Evolutionary conservation across 164 flowering plant species (phyloP), one percentile per base, ranked within the genome.

Genomic region (Akebia trifoliata): DNA sequence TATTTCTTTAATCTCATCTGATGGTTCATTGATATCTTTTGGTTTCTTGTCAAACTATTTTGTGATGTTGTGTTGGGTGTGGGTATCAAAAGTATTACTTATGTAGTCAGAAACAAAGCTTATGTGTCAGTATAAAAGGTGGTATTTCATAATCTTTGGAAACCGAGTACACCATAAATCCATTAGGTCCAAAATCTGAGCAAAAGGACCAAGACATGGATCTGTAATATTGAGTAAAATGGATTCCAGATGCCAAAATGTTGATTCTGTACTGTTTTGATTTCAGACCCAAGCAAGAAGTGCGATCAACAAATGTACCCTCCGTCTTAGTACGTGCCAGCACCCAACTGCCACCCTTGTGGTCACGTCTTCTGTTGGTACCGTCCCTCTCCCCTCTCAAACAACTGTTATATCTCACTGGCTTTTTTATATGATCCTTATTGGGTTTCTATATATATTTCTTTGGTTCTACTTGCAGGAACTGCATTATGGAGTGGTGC

Each of bases 321-420:
- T 90, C 45, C 87, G 96, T 71, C 80, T 87, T 28, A 83, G 97
- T 60, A 75, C 71, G 57, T 85, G 99, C 50, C 84, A 84, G 59
- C 75, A 85, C 59, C 99, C 99, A 37, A 90, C 99, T 18, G 92
- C 97, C 43, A 93, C 97, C 82, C 96, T 31, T 90, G 99, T 55
- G 99, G 99, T 56, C 97, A 93, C 72, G 97, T 93, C 50, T 93
- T 93, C 74, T 93, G 99, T 78, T 93, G 97, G 99, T 93, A 75
- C 17, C 49, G 31, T 30, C 44, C 60, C 56, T 57, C 56, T 29
- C 1, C 43, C 60, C 6, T 45, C 50, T 20, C 26, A 50, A 38
- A 37, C 15, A 15, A n/a, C 15, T 2, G n/a, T 18, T 49, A 5
- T n/a, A 8, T 14, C n/a, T 0, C 6, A n/a, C 8, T 15, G 6